Conservation (phyloP, 177 flowering plant genomes). For the Vitis hybrid region DNA sequence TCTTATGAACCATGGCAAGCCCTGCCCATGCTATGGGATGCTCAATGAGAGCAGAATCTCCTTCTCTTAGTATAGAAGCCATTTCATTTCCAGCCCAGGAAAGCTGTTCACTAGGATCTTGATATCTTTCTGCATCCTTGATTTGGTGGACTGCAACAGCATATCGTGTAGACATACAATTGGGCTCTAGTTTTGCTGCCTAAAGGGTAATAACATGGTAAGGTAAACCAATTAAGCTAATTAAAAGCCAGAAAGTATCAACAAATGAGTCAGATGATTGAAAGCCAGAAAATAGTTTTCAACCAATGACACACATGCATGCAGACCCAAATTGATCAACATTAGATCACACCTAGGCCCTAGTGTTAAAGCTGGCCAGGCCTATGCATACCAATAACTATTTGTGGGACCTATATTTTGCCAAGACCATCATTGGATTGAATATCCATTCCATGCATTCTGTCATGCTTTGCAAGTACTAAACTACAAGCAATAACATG, state of each 20-base stretch:
- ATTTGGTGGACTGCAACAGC: conserved; percentile 82
- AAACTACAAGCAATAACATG: too few relatives aligned
- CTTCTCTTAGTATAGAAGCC: conserved; percentile 93
- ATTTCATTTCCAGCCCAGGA: conserved; percentile 96
- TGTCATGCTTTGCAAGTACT: too few relatives aligned
- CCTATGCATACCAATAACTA: too few relatives aligned
- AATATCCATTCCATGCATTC: too few relatives aligned
- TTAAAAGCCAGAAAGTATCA: background rate
- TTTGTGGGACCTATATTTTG: too few relatives aligned
- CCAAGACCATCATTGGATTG: too few relatives aligned
- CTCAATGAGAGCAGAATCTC: conserved; percentile 64
- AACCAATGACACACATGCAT: too few relatives aligned
- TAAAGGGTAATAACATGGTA: conserved; percentile 20
- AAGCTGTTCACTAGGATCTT: conserved; percentile 81
- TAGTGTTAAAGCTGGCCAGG: too few relatives aligned
- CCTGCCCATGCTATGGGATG: conserved; percentile 87
- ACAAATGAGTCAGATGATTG: background rate
- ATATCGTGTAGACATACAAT: conserved; percentile 84
- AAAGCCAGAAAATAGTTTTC: too few relatives aligned
- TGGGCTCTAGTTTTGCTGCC: conserved; percentile 89
- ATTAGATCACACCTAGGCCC: too few relatives aligned
- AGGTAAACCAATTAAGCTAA: background rate
- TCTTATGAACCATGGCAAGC: conserved; percentile 84
- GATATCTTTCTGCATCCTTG: conserved; percentile 87
- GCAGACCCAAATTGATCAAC: too few relatives aligned